Evolutionary conservation across 1,284 basidiomycete genomes (phyloP), one percentile per base, ranked within the genome.

Genomic region (Stygiomarasmius scandens): DNA sequence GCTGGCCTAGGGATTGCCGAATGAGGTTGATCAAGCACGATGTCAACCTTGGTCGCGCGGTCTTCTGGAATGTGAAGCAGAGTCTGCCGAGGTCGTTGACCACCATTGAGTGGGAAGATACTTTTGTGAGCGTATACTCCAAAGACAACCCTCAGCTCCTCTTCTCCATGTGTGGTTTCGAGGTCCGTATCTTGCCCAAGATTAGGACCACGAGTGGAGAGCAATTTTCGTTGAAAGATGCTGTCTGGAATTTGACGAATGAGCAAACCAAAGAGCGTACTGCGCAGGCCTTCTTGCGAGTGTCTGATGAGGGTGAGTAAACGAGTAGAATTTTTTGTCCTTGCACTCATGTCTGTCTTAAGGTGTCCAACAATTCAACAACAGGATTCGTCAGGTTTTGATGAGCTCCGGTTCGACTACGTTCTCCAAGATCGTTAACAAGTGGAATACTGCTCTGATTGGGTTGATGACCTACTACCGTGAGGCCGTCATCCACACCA

Each of bases 11-110:
- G 62, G 97, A 99, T 72, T 98, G 96, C 71, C 90, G 97, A 59
- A 99, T 99, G 97, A 84, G 97, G 34, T 84, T 99, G 57, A 97
- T 98, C 82, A 99, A 99, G 78, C 96, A 99, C 75, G 97, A 99
- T 69, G 97, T 99, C 74, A 99, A 99, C 73, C 81, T 99, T 32
- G 96, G 96, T 29, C 87, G 97, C 63, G 97, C 97, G 5, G 96
- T 98, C 11, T 98, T 98, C 77, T 99, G 96, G 97, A 98, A 98
- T 66, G 94, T 99, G 72, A 98, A 98, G 80, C 96, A 98, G 75
- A 94, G 93, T 65, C 74, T 99, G 45, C 97, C 97, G 1, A 83
- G 96, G 58, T 98, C 96, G 27, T 78, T 99, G 61, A 99, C 96
- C 1, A 98, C 97, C 0, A 98, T 99, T 70, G 97, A 98, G 71